These are phyloP conservation scores for Plasmodium relictum DNA, from an alignment of 169 alveolate genomes.

Conservation along the genomic window DNA sequence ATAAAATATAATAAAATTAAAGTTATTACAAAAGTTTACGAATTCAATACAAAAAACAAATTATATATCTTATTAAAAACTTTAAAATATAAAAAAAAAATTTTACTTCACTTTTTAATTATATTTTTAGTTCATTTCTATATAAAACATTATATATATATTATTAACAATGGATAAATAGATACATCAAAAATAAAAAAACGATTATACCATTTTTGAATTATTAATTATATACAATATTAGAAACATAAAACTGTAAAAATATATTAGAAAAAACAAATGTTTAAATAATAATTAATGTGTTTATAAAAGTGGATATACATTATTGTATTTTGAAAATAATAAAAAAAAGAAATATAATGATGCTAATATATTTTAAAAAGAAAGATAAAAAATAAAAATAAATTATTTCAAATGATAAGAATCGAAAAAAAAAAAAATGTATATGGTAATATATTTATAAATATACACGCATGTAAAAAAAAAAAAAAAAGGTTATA, in stretches of 20 bases:
- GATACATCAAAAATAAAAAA: neutral
- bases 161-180: too few relatives aligned
- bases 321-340: too few relatives aligned
- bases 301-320: too few relatives aligned
- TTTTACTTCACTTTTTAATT: too few relatives aligned
- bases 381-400: too few relatives aligned
- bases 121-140: neutral
- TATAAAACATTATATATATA: neutral
- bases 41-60: neutral
- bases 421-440: too few relatives aligned
- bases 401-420: too few relatives aligned
- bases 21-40: neutral
- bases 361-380: too few relatives aligned
- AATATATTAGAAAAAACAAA: neutral
- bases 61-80: neutral
- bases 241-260: neutral
- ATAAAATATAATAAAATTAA: neutral
- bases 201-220: neutral
- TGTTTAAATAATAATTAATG: neutral
- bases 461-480: neutral
- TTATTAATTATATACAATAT: neutral
- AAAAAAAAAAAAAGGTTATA: neutral
- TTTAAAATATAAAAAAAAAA: neutral
- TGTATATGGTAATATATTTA: neutral
- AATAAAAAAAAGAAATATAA: too few relatives aligned